phyloP scores from a whole-genome alignment of 176 grass and related monocot species.

The Zizania latifolia region DNA sequence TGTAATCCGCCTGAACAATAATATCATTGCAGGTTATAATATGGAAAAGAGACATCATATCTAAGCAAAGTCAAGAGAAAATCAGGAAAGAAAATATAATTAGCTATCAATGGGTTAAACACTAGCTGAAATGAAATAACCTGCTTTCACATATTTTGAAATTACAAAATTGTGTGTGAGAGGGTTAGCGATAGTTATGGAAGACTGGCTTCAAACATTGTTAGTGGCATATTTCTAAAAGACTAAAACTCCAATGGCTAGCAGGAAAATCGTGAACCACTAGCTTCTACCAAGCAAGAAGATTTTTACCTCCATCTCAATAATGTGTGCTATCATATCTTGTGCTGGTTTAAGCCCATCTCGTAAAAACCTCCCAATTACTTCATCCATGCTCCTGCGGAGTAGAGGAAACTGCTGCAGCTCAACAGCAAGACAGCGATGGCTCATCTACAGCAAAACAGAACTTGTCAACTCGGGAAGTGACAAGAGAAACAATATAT shows the following conservation, averaged over 20 bases:
- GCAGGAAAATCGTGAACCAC: not conserved
- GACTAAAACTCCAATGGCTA: not conserved
- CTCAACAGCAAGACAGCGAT: slow-evolving; percentile 62
- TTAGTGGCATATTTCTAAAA: not conserved
- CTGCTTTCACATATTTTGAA: not conserved
- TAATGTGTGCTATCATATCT: slow-evolving; percentile 90
- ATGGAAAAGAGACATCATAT: not conserved
- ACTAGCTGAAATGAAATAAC: not conserved
- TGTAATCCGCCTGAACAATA: slow-evolving; percentile 87
- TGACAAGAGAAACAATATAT: slow-evolving; percentile 5
- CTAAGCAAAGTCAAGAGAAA: slow-evolving; percentile 2
- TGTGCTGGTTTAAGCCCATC: slow-evolving; percentile 94
- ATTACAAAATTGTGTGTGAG: not conserved
- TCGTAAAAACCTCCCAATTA: slow-evolving; percentile 78
- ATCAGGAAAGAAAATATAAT: not conserved
- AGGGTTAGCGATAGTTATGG: not conserved
- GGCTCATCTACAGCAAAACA: slow-evolving; percentile 70
- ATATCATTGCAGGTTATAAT: slow-evolving; percentile 23
- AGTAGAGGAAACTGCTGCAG: slow-evolving; percentile 91
- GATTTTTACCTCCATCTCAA: slow-evolving; percentile 97
- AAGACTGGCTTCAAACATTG: not conserved
- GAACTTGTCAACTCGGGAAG: slow-evolving; percentile 14
- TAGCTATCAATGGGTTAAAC: not conserved
- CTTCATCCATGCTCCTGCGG: slow-evolving; percentile 91
- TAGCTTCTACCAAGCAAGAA: slow-evolving; percentile 2